Base-by-base conservation (phyloP, 1,284 basidiomycete species). In the Ustilago tritici region DNA sequence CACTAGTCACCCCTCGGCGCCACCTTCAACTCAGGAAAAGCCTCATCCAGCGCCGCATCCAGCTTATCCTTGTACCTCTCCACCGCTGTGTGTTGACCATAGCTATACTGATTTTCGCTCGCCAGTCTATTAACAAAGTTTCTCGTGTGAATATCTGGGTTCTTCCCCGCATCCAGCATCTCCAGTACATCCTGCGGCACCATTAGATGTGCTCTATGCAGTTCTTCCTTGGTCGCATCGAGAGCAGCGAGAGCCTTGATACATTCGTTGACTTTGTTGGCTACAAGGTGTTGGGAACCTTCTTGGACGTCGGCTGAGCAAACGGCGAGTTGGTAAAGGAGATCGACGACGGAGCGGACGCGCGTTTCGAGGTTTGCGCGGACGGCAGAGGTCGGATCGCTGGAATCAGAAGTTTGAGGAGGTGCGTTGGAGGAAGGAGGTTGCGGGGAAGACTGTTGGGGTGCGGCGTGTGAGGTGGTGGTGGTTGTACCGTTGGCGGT, bases 61-160 rank as follows among this genome's bases (percentile, higher is more conserved):
- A 78, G 43, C 19, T 47, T 36, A 6, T 35, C 15, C 60, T 72
- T 71, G 31, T 78, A 78, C 15, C 63, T 74, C 41, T 71, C 56
- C 36, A 78, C 56, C 15, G 72, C 76, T 14, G 10, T 41, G 56
- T 80, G 73, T 60, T 84, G 83, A 2, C 82, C 84, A 14, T 76
- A 65, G 56, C 84, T 80, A 57, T 84, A 83, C 75, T 86, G 84
- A 50, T 85, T 86, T 68, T 86, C 84, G 60, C 71, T 77, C 15
- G 79, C 80, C 38, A 86, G 69, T 12, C 84, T 68, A 35, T 77
- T 79, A 50, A 85, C 63, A 59, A 83, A 81, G 46, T 78, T 75
- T n/a, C 83, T 61, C 9, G 83, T 84, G 36, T 84, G 82, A 35
- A 77, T 79, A 67, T 86, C 84, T 10, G 84, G 84, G 55, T 86